These are phyloP conservation scores for Tuber microsphaerosporum DNA, from an alignment of 495 filamentous ascomycete genomes.

Conservation along the genomic window DNA sequence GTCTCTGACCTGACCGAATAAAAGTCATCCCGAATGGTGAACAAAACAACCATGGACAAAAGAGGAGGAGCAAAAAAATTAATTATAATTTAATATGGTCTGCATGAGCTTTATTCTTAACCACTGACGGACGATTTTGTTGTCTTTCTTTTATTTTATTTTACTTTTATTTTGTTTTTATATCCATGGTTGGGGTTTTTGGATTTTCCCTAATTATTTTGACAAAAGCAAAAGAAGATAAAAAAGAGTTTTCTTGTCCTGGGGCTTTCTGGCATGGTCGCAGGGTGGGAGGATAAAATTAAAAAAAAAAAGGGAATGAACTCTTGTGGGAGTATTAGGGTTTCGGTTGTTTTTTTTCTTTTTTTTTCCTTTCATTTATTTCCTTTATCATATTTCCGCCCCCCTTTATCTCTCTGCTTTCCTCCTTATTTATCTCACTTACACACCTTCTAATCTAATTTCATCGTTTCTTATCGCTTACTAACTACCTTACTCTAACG, in stretches of 20 bases:
- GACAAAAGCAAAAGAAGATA: constrained; percentile 38
- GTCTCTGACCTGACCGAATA: constrained; percentile 41
- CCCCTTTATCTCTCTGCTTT: neutral
- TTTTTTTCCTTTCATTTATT: constrained; percentile 13
- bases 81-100: neutral
- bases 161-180: neutral
- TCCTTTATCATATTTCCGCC: neutral
- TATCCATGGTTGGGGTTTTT: constrained; percentile 34
- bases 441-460: constrained; percentile 9
- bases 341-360: constrained; percentile 28
- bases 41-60: constrained; percentile 13
- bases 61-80: constrained; percentile 18
- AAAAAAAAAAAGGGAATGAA: constrained; percentile 34
- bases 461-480: constrained; percentile 5
- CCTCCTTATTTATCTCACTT: neutral
- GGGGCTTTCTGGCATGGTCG: constrained; percentile 37
- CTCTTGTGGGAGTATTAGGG: constrained; percentile 38
- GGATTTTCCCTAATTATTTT: constrained; percentile 31
- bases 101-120: neutral
- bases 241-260: constrained; percentile 37
- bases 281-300: constrained; percentile 31
- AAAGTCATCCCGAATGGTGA: constrained; percentile 3
- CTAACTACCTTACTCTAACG: neutral
- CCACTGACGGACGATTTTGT: neutral
- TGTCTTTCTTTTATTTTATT: neutral